Evolutionary conservation across 371 early-diverging fungal genomes (phyloP).

Genomic region (Mucor indicus): DNA sequence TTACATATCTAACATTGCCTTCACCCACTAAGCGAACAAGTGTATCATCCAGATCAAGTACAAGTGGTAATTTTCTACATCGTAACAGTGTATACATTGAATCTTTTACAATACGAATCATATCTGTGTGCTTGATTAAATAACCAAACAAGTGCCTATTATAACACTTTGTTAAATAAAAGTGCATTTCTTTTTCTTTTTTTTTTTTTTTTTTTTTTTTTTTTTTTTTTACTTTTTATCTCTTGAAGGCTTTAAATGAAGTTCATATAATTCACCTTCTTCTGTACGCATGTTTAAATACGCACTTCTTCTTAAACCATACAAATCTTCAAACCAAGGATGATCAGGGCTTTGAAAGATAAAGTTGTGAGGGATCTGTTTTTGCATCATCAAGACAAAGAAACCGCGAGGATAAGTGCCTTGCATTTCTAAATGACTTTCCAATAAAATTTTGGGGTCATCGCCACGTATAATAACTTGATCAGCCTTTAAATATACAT

Average conservation of each 20-base stretch:
- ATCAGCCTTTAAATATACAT: conserved; percentile 21
- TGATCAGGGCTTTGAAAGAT: conserved; percentile 64
- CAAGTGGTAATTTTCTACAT: conserved; percentile 65
- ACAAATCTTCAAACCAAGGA: conserved; percentile 49
- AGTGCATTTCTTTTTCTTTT: too few relatives aligned
- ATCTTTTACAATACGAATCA: conserved; percentile 50
- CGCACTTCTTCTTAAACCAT: conserved; percentile 53
- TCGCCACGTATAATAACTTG: conserved; percentile 29
- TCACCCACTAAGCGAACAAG: conserved; percentile 72
- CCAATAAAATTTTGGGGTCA: conserved; percentile 51
- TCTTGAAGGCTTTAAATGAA: conserved; percentile 69
- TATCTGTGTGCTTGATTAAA: conserved; percentile 55
- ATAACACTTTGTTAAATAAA: too few relatives aligned
- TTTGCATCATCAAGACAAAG: conserved; percentile 59
- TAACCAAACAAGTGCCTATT: conserved; percentile 63
- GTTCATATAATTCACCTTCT: conserved; percentile 58
- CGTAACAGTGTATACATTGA: conserved; percentile 43
- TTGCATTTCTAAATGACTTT: conserved; percentile 50
- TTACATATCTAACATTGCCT: conserved; percentile 64
- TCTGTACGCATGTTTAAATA: conserved; percentile 50
- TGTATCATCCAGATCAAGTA: conserved; percentile 80
- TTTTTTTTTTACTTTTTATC: conserved; percentile 58
- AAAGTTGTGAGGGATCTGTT: conserved; percentile 51
- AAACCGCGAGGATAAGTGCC: conserved; percentile 62
- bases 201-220: neutral